A percentile compares a stretch with the other conserved stretches of the same genome.
phyloP scores from a whole-genome alignment of 345 rosid genomes.

The Camelina hispida region DNA sequence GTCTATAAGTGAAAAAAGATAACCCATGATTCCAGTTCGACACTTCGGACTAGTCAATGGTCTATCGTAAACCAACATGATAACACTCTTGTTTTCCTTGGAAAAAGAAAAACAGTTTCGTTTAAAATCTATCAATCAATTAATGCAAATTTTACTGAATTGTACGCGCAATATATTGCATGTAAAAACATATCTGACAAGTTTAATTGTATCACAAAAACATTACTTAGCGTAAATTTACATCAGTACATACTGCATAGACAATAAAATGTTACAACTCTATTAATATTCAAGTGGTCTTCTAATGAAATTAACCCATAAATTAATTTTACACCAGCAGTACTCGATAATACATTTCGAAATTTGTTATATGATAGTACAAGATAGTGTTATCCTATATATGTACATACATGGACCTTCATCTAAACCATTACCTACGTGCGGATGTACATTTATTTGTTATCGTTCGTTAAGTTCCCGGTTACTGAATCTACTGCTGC shows the following conservation, averaged over 20 bases:
- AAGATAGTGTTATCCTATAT: slow-evolving; percentile 24
- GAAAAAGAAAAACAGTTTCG: too few species aligned
- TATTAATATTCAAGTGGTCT: neutral
- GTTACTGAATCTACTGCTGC: slow-evolving; percentile 41
- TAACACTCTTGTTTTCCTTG: too few species aligned
- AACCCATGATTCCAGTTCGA: too few species aligned
- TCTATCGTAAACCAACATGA: too few species aligned
- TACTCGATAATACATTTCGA: neutral
- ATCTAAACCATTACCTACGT: slow-evolving; percentile 28
- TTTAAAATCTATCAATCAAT: too few species aligned
- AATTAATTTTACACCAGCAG: neutral
- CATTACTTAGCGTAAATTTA: neutral
- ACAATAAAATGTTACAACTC: neutral
- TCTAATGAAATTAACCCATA: slow-evolving; percentile 4
- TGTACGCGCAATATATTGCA: slow-evolving; percentile 5
- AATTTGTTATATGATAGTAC: slow-evolving; percentile 8
- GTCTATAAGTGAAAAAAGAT: too few species aligned
- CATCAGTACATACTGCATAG: neutral
- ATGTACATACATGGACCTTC: slow-evolving; percentile 21
- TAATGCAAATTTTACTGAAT: too few species aligned
- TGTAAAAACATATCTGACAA: neutral
- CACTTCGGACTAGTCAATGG: too few species aligned
- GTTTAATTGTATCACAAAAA: neutral
- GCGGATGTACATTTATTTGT: slow-evolving; percentile 18
- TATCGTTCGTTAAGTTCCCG: slow-evolving; percentile 4